Evolutionary conservation across 768 basidiomycete genomes (phyloP).

Genomic region (Pleurotus cornucopiae): DNA sequence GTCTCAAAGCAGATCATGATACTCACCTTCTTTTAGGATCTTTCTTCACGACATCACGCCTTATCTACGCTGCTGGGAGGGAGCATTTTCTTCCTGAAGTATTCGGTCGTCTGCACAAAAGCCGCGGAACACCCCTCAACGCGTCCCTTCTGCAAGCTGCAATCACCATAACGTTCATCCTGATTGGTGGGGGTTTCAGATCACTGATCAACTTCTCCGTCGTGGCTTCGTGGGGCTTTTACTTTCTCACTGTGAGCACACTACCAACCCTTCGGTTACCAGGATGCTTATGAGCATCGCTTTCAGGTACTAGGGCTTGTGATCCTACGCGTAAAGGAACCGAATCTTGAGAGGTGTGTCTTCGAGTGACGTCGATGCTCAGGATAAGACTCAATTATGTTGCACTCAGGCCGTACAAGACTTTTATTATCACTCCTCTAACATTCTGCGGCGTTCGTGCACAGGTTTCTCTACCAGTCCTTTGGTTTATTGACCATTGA

Average conservation of each 20-base stretch:
- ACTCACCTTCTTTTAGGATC: conserved; percentile 38
- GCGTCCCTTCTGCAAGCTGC: conserved; percentile 77
- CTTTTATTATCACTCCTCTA: conserved; percentile 88
- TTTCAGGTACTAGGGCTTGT: conserved; percentile 80
- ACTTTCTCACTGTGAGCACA: conserved; percentile 70
- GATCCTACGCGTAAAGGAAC: conserved; percentile 87
- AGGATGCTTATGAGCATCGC: neutral
- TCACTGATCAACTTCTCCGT: conserved; percentile 88
- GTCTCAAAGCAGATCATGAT: neutral
- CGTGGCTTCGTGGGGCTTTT: conserved; percentile 84
- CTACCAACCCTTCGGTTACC: neutral
- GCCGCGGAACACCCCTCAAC: conserved; percentile 82
- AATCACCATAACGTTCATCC: conserved; percentile 74
- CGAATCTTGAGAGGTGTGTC: conserved; percentile 70
- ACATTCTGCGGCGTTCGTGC: conserved; percentile 77
- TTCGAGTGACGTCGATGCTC: neutral
- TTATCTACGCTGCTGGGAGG: conserved; percentile 86
- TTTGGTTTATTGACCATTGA: conserved; percentile 5
- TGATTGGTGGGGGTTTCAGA: conserved; percentile 86
- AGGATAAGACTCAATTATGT: too few relatives aligned
- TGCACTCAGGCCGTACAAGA: conserved; percentile 77
- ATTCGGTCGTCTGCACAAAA: conserved; percentile 74
- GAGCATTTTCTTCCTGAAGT: conserved; percentile 84
- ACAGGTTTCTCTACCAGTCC: conserved; percentile 3
- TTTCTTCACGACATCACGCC: conserved; percentile 72